Evolutionary conservation across 768 basidiomycete genomes (phyloP).

Genomic region (Dioszegia hungarica): DNA sequence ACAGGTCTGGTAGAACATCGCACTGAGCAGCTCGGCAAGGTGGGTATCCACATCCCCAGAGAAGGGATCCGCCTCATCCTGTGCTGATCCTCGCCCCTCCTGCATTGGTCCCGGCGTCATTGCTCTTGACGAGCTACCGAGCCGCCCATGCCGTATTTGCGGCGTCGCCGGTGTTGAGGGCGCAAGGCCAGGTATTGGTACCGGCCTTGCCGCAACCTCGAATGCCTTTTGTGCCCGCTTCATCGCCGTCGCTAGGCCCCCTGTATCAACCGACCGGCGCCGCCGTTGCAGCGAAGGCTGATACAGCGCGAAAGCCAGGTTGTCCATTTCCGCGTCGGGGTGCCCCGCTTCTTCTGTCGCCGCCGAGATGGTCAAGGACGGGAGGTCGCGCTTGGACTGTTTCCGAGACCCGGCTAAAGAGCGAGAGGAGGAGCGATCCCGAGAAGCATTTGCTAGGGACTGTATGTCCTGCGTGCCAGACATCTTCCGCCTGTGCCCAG

Average conservation of each 20-base stretch:
- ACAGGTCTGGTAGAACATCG: constrained; percentile 76
- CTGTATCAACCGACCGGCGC: constrained; percentile 78
- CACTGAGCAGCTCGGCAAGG: constrained; percentile 75
- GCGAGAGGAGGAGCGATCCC: too few relatives aligned
- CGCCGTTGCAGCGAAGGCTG: constrained; percentile 21
- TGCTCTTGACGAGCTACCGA: constrained; percentile 51
- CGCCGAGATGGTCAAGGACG: background rate
- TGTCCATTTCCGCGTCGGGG: constrained; percentile 2
- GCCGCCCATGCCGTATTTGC: background rate
- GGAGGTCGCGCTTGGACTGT: background rate
- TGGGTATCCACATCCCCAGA: constrained; percentile 26
- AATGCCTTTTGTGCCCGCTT: constrained; percentile 30
- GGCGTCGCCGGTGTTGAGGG: background rate
- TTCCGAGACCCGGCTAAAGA: background rate
- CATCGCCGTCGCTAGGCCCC: constrained; percentile 77
- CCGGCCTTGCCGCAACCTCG: constrained; percentile 62
- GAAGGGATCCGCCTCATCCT: constrained; percentile 36
- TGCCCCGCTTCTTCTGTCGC: background rate
- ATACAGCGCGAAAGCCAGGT: constrained; percentile 9
- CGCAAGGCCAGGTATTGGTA: constrained; percentile 50
- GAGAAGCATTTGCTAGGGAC: background rate
- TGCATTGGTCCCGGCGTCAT: constrained; percentile 9
- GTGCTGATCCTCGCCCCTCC: constrained; percentile 25
- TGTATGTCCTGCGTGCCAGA: background rate
- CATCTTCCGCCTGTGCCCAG: constrained; percentile 3